Conservation (phyloP, 495 filamentous ascomycete genomes). For the Neurospora tetrasperma region DNA sequence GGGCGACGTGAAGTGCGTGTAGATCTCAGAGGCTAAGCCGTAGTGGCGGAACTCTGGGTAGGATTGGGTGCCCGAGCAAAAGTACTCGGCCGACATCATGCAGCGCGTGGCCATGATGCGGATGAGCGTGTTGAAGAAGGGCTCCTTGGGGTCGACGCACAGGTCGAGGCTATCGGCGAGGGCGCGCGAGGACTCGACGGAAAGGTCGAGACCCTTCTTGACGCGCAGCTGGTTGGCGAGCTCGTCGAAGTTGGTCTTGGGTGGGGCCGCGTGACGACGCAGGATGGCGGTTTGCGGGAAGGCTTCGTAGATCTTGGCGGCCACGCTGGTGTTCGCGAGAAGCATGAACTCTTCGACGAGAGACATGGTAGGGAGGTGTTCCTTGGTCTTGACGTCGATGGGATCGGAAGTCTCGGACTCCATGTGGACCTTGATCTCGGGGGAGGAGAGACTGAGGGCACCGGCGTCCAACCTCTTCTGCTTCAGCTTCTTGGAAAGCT, state of each 20-base stretch:
- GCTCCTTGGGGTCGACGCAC: conserved; percentile 71
- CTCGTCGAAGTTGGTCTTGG: conserved; percentile 92
- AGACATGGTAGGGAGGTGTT: conserved; percentile 90
- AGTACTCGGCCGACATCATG: conserved; percentile 99
- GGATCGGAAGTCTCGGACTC: conserved; percentile 94
- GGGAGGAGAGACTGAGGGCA: conserved; percentile 86
- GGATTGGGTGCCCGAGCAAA: conserved; percentile 82
- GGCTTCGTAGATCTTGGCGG: conserved; percentile 70
- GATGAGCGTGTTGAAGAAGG: conserved; percentile 97
- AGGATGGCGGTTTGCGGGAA: conserved; percentile 95
- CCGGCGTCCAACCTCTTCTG: conserved; percentile 95
- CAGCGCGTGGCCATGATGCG: conserved; percentile 95
- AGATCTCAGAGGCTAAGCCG: conserved; percentile 88
- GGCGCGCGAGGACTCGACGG: conserved; percentile 75
- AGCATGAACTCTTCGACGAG: conserved; percentile 99
- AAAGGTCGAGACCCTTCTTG: conserved; percentile 67
- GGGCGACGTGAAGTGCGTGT: conserved; percentile 96
- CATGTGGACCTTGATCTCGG: conserved; percentile 87
- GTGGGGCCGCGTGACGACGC: conserved; percentile 81
- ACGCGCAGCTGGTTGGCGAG: conserved; percentile 79
- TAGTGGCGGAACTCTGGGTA: conserved; percentile 95
- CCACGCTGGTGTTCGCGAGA: conserved; percentile 92
- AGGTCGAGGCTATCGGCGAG: conserved; percentile 82
- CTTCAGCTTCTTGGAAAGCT: conserved; percentile 86
- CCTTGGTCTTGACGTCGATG: conserved; percentile 90